Conservation (phyloP, 2,329 filamentous ascomycete genomes). For the Neonectria ditissima region DNA sequence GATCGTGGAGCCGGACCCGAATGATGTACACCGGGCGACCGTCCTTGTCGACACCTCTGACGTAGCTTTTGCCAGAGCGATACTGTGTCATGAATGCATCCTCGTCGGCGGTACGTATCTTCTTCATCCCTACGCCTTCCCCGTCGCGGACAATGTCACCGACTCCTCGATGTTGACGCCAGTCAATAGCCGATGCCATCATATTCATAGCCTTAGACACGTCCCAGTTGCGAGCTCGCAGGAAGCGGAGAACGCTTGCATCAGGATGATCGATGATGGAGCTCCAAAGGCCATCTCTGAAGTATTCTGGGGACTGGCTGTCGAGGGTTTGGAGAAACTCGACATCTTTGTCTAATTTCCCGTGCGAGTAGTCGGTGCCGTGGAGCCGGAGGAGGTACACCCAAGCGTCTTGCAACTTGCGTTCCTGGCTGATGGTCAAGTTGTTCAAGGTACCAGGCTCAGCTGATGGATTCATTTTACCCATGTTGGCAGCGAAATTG, state of each 20-base stretch:
- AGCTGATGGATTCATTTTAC: conserved; percentile 22
- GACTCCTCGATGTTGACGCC: conserved; percentile 51
- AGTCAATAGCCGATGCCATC: conserved; percentile 63
- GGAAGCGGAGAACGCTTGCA: conserved; percentile 79
- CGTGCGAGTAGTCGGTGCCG: conserved; percentile 13
- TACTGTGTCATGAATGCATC: conserved; percentile 53
- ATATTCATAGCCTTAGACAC: conserved; percentile 93
- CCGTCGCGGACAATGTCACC: conserved; percentile 50
- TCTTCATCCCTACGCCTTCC: conserved; percentile 47
- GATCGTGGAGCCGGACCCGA: conserved; percentile 43
- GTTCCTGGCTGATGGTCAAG: conserved; percentile 32
- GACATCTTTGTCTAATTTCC: conserved; percentile 10
- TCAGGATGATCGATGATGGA: conserved; percentile 51
- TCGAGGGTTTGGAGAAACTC: conserved; percentile 20
- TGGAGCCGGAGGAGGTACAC: conserved; percentile 34
- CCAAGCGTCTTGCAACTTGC: conserved; percentile 35
- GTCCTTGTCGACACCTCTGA: conserved; percentile 52
- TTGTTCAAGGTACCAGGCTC: conserved; percentile 36
- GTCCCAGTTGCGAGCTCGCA: conserved; percentile 95
- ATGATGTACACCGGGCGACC: conserved; percentile 53
- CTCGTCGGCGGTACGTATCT: conserved; percentile 41
- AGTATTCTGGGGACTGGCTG: conserved; percentile 27
- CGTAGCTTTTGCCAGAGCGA: conserved; percentile 53
- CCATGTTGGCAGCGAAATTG: too few species aligned
- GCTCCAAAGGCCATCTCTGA: conserved; percentile 31